Conservation (phyloP, 345 rosid species). For the Raphanus raphanistrum region DNA sequence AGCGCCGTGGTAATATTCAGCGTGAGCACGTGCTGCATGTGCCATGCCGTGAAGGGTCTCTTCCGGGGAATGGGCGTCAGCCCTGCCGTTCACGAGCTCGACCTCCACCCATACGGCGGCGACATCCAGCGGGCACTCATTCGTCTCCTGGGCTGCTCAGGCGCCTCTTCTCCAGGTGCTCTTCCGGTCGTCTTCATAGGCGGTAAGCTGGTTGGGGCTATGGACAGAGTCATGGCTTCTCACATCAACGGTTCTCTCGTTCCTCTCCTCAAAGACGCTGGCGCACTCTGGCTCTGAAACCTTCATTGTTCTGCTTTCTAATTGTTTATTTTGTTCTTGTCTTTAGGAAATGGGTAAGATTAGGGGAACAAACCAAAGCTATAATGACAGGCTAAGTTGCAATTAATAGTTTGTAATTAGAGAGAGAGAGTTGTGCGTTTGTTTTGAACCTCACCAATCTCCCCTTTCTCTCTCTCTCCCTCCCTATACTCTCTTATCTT, state of each 20-base stretch:
- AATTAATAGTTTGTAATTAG: slow-evolving; percentile 19
- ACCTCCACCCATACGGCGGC: slow-evolving; percentile 68
- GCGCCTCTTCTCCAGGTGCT: slow-evolving; percentile 47
- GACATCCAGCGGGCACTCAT: slow-evolving; percentile 70
- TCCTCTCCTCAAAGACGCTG: slow-evolving; percentile 89
- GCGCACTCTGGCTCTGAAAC: slow-evolving; percentile 85
- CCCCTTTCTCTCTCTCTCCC: not conserved
- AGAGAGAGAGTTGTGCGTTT: slow-evolving; percentile 30
- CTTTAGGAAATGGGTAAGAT: slow-evolving; percentile 2
- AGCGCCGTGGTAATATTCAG: slow-evolving; percentile 92
- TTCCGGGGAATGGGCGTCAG: slow-evolving; percentile 93
- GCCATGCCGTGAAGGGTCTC: slow-evolving; percentile 82
- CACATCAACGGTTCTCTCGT: slow-evolving; percentile 93
- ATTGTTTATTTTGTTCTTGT: not conserved
- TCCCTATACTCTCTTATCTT: not conserved
- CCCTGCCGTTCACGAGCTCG: slow-evolving; percentile 88
- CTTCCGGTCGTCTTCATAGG: slow-evolving; percentile 93
- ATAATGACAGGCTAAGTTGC: slow-evolving; percentile 35
- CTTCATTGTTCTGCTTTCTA: not conserved
- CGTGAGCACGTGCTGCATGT: slow-evolving; percentile 93
- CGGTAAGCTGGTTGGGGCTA: slow-evolving; percentile 84
- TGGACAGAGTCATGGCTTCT: slow-evolving; percentile 92
- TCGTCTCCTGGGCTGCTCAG: slow-evolving; percentile 54
- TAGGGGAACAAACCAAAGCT: slow-evolving; percentile 14
- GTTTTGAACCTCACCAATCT: slow-evolving; percentile 26